Evolutionary conservation across 345 rosid genomes (phyloP).

Genomic region (Eucalyptus albens): DNA sequence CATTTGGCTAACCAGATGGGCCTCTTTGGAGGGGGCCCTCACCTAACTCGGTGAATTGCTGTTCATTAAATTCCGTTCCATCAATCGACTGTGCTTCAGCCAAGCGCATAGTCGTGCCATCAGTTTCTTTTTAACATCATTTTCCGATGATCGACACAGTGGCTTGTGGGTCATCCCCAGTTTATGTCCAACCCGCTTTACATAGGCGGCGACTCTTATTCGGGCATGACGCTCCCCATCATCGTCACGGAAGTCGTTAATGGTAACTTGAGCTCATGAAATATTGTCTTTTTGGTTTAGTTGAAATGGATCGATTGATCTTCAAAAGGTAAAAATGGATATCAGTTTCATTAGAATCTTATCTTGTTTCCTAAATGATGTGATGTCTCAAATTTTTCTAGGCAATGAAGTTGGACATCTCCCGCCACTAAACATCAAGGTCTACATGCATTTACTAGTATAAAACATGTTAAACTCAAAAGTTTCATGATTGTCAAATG

Average conservation of each 20-base stretch:
- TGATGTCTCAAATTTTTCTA: neutral
- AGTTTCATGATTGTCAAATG: neutral
- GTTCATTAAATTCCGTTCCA: neutral
- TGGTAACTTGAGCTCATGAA: neutral
- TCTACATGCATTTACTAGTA: neutral
- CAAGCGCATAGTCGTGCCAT: neutral
- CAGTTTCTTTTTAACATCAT: neutral
- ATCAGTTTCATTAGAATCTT: neutral
- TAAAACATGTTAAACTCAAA: neutral
- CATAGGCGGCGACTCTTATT: conserved; percentile 18
- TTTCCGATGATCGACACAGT: neutral
- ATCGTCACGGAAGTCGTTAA: neutral
- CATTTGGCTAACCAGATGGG: neutral
- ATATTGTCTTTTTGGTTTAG: neutral
- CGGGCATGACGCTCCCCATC: conserved; percentile 2
- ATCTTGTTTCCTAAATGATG: neutral
- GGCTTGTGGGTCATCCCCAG: conserved; percentile 15
- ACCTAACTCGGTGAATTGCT: neutral
- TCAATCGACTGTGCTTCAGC: neutral
- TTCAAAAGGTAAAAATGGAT: neutral
- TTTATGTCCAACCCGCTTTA: conserved; percentile 10
- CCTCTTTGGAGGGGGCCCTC: neutral
- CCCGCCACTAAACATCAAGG: neutral
- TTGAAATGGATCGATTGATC: neutral
- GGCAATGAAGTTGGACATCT: neutral